phyloP scores from a whole-genome alignment of 805 yeast genomes.

The Maudiozyma turicensis region DNA sequence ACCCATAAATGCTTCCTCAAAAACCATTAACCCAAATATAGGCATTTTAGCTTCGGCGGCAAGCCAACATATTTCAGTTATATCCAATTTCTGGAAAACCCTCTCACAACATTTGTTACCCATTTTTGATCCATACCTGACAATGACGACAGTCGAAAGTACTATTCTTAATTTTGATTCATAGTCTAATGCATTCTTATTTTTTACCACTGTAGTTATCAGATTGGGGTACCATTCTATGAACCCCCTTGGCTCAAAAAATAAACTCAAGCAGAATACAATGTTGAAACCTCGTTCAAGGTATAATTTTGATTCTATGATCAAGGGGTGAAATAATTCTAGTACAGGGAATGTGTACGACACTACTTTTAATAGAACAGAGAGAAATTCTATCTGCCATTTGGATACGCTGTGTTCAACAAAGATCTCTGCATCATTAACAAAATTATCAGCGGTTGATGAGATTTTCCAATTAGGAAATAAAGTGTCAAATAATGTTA shows the following conservation, averaged over 20 bases:
- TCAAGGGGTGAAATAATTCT: constrained; percentile 3
- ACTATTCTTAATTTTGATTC: constrained; percentile 5
- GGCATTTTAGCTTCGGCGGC: constrained; percentile 12
- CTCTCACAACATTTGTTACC: constrained; percentile 9
- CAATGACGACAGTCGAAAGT: constrained; percentile 19
- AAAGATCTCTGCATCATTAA: neutral
- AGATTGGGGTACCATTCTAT: constrained; percentile 7
- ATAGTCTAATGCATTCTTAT: neutral
- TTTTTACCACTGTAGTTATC: neutral
- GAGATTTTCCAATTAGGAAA: neutral
- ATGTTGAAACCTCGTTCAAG: constrained; percentile 3
- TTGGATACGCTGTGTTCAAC: neutral
- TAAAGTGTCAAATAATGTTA: neutral
- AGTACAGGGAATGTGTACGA: constrained; percentile 6
- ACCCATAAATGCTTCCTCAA: constrained; percentile 26
- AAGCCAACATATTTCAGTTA: constrained; percentile 6
- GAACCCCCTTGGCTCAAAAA: constrained; percentile 7
- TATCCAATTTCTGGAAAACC: constrained; percentile 15
- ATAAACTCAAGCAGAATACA: constrained; percentile 8
- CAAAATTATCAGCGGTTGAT: neutral
- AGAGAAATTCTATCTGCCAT: constrained; percentile 8
- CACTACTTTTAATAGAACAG: constrained; percentile 5
- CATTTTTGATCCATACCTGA: constrained; percentile 19
- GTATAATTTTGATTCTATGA: neutral
- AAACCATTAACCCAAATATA: constrained; percentile 28